These are phyloP conservation scores for Candida sp. DNA, from an alignment of 1,139 yeast species.

Conservation along the genomic window DNA sequence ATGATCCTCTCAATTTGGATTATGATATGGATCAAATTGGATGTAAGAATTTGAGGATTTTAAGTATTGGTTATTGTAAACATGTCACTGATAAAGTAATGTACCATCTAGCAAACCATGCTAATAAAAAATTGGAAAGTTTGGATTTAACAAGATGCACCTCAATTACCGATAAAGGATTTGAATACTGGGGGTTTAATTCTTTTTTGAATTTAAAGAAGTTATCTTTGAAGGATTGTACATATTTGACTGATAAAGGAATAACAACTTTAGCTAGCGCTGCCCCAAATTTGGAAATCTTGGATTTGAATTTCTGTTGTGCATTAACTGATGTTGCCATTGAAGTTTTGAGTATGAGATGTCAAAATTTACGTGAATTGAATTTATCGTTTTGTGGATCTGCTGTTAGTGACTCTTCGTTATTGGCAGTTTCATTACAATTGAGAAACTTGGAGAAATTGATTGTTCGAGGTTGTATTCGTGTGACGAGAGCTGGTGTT, in stretches of 20 bases:
- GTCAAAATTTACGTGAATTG: slow-evolving; percentile 50
- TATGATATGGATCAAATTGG: slow-evolving; percentile 36
- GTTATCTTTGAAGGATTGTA: slow-evolving; percentile 65
- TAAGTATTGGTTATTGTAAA: slow-evolving; percentile 70
- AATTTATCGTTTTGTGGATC: slow-evolving; percentile 75
- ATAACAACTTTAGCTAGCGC: slow-evolving; percentile 60
- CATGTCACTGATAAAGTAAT: slow-evolving; percentile 66
- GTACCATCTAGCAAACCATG: slow-evolving; percentile 59
- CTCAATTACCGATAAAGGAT: slow-evolving; percentile 72
- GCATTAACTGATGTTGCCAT: slow-evolving; percentile 67
- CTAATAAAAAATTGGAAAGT: slow-evolving; percentile 50
- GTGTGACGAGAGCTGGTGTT: slow-evolving; percentile 74
- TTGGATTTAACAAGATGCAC: slow-evolving; percentile 73
- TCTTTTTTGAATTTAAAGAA: slow-evolving; percentile 51
- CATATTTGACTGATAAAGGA: slow-evolving; percentile 65
- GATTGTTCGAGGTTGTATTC: slow-evolving; percentile 62
- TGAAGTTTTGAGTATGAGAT: slow-evolving; percentile 63
- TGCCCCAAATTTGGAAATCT: slow-evolving; percentile 51
- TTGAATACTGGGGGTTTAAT: slow-evolving; percentile 57
- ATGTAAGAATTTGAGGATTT: slow-evolving; percentile 51
- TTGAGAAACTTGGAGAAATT: slow-evolving; percentile 45
- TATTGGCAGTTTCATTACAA: slow-evolving; percentile 59
- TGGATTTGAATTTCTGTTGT: slow-evolving; percentile 73
- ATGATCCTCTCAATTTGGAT: slow-evolving; percentile 8
- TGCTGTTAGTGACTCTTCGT: slow-evolving; percentile 71